Conservation (phyloP, 345 rosid species). For the Arabidopsis suecica region DNA sequence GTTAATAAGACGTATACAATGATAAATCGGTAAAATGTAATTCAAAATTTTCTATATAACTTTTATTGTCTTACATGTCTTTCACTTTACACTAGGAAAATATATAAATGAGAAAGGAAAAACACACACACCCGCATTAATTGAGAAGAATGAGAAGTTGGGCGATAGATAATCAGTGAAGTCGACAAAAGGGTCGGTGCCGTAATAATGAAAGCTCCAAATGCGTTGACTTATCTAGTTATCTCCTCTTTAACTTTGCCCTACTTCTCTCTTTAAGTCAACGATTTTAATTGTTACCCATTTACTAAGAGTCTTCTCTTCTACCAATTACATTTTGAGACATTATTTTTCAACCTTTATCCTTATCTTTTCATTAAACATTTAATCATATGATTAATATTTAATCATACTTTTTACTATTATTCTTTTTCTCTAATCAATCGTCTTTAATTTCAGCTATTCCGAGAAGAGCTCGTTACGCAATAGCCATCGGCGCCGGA, state of each 20-base stretch:
- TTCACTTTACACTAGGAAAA: neutral
- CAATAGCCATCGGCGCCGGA: constrained; percentile 60
- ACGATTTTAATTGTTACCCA: constrained; percentile 32
- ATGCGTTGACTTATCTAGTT: constrained; percentile 36
- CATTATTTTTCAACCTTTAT: neutral
- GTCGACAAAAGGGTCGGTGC: constrained; percentile 34
- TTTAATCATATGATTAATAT: neutral
- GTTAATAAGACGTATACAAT: too few relatives aligned
- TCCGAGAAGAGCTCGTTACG: constrained; percentile 53
- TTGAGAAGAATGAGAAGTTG: constrained; percentile 13
- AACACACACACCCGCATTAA: neutral
- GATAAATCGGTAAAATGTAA: too few relatives aligned
- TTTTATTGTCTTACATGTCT: neutral
- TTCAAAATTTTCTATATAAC: too few relatives aligned
- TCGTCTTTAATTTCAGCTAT: constrained; percentile 40
- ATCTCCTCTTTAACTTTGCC: constrained; percentile 4
- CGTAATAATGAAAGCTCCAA: constrained; percentile 38
- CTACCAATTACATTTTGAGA: constrained; percentile 23
- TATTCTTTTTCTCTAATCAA: neutral
- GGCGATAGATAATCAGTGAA: neutral
- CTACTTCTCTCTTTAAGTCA: constrained; percentile 34
- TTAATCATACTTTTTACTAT: too few relatives aligned
- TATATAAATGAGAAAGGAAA: neutral
- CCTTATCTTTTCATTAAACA: neutral
- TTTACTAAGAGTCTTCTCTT: constrained; percentile 38